Evolutionary conservation across 306 rosid species (phyloP), one percentile per base, ranked within the genome.

Genomic region (Argentina anserina): DNA sequence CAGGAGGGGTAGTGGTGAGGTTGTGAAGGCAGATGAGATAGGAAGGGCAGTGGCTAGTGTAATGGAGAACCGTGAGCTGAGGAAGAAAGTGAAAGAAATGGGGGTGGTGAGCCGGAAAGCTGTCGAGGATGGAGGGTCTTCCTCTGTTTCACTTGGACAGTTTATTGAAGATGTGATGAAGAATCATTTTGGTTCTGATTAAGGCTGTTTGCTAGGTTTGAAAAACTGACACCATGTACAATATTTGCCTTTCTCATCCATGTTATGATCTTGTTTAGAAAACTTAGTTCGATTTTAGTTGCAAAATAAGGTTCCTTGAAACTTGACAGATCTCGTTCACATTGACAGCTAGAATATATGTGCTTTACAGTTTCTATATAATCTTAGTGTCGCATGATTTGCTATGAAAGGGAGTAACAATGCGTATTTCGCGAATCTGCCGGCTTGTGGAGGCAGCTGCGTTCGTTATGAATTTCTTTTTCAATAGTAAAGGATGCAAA

Each of bases 1-100:
- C 68, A 78, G 64, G 75, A 29, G 8, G 7, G 58, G 0, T 14
- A 42, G 69, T 18, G 55, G 67, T 76, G 87, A 73, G 69, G 53
- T 73, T n/a, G 85, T 85, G 9, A n/a, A 41, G 76, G 87, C 90
- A 6, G 86, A 82, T 14, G 86, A 86, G 82, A 79, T 90, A 31
- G 85, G 75, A 70, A 63, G 65, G 56, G 92, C 85, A 0, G 23
- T 82, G 63, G 72, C 70, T 52, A 47, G 41, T 0, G 65, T 86
- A 45, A 77, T 87, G 92, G 81, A 87, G 37, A 79, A 66, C 7
- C 56, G 46, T 20, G 42, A 63, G 66, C 71, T 77, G 63, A 63
- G 76, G 60, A 82, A 80, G 75, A 90, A 81, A 69, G 87, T 82
- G 33, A 71, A 80, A 47, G 78, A 77, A 82, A 77, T 79, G 46